Conservation (phyloP, 305 asterid genomes). For the Andrographis paniculata region DNA sequence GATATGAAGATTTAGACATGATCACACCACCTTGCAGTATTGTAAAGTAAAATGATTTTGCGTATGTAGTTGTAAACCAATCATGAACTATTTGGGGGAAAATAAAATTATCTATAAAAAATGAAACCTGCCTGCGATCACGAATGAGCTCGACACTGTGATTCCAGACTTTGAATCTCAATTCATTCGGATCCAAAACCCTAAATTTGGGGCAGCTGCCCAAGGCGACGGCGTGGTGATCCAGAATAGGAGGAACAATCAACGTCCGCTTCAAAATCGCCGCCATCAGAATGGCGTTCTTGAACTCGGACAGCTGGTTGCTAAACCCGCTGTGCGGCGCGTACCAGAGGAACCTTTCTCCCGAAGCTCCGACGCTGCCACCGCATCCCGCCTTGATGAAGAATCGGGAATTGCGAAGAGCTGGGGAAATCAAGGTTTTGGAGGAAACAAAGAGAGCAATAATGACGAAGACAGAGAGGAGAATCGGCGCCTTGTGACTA, state of each 20-base stretch:
- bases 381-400: constrained; percentile 21
- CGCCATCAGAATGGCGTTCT: constrained; percentile 67
- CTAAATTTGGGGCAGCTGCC: constrained; percentile 96
- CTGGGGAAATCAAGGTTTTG: constrained; percentile 31
- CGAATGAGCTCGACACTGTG: constrained; percentile 53
- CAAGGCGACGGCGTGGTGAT: constrained; percentile 84
- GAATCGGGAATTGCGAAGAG: constrained; percentile 24
- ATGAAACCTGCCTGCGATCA: constrained; percentile 46
- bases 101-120: background rate
- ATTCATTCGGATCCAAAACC: constrained; percentile 63
- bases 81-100: background rate
- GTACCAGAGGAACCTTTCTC: constrained; percentile 71
- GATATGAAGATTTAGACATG: constrained; percentile 1
- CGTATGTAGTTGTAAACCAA: constrained; percentile 9
- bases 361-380: constrained; percentile 11
- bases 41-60: constrained; percentile 7
- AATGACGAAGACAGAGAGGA: constrained; percentile 18
- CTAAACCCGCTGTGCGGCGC: constrained; percentile 98
- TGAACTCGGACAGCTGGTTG: constrained; percentile 87
- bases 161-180: constrained; percentile 84
- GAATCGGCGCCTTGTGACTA: constrained; percentile 21
- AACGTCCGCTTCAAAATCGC: constrained; percentile 72
- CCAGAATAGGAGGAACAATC: constrained; percentile 84
- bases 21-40: constrained; percentile 1
- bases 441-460: constrained; percentile 37